Evolutionary conservation across 495 filamentous ascomycete genomes (phyloP).

Genomic region (Talaromyces wortmannii): DNA sequence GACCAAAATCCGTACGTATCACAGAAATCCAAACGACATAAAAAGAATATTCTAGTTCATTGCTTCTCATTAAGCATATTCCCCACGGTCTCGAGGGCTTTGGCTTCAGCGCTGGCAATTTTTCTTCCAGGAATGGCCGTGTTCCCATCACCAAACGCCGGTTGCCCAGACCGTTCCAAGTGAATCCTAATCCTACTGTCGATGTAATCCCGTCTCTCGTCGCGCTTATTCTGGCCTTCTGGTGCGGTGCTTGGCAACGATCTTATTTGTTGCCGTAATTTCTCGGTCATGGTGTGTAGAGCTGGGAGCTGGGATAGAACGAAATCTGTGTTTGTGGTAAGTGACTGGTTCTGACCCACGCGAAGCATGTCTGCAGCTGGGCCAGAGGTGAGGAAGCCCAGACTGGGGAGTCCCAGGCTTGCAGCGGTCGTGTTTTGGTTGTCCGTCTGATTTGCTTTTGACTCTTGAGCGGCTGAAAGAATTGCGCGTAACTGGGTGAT

Average conservation of each 20-base stretch:
- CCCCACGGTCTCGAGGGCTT: constrained; percentile 38
- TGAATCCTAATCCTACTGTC: constrained; percentile 55
- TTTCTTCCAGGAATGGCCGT: constrained; percentile 31
- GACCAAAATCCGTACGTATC: too few relatives aligned
- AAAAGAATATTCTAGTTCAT: not conserved
- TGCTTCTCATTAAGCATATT: constrained; percentile 22
- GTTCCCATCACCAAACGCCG: constrained; percentile 30
- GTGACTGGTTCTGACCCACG: constrained; percentile 34
- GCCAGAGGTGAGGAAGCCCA: constrained; percentile 48
- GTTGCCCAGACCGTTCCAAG: constrained; percentile 36
- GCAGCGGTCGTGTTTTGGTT: not conserved
- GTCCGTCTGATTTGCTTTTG: not conserved
- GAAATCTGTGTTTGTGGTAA: constrained; percentile 74
- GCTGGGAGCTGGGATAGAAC: constrained; percentile 74
- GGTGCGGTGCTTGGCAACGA: constrained; percentile 31
- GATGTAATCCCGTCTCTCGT: constrained; percentile 67
- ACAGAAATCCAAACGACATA: too few relatives aligned
- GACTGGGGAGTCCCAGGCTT: constrained; percentile 12
- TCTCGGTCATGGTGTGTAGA: constrained; percentile 57
- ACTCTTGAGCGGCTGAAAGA: constrained; percentile 22
- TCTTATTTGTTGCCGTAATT: constrained; percentile 54
- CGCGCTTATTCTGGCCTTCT: constrained; percentile 30
- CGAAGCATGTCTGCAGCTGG: constrained; percentile 37
- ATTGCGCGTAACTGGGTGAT: constrained; percentile 59
- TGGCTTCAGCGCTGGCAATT: constrained; percentile 36